Evolutionary conservation across 2,329 filamentous ascomycete genomes (phyloP), one percentile per base, ranked within the genome.

Genomic region (Penicillium vulpinum): DNA sequence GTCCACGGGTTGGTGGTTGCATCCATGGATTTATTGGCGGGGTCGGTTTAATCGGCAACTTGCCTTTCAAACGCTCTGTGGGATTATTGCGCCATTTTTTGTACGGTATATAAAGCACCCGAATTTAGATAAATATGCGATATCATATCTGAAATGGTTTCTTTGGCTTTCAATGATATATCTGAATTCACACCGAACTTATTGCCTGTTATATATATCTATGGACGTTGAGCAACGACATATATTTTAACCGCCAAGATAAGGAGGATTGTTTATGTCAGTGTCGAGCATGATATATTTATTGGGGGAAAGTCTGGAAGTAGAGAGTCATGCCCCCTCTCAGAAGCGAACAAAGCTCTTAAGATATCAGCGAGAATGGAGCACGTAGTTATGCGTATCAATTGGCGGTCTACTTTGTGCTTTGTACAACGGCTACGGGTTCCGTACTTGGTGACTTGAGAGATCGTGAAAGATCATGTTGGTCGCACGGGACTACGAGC

Each of bases 401-500:
- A 21, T 35, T 49, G 33, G 16, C 16, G 28, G 29, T 45, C 29
- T 24, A n/a, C n/a, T n/a, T n/a, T n/a, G n/a, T n/a, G n/a, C n/a
- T n/a, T n/a, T n/a, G n/a, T n/a, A 47, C 9, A 47, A 33, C 5
- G 5, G 29, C 29, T 33, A 33, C 29, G 3, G 8, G n/a, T n/a
- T n/a, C n/a, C 6, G 11, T 21, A 21, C 21, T 35, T 8, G 21
- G 15, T n/a, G 29, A 47, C 41, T 29, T 24, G 29, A 35, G 8
- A 35, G 15, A 16, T 47, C n/a, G n/a, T n/a, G n/a, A n/a, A n/a
- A n/a, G n/a, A n/a, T n/a, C n/a, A 44, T 41, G 43, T 60, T 59
- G 58, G 64, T 66, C 57, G 62, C 64, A 61, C 64, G 58, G 58
- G 60, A 58, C 62, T 65, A 66, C 64, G 49, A 55, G 33, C 54